These are phyloP conservation scores for Cutaneotrichosporon arboriforme DNA, from an alignment of 1,284 basidiomycete genomes.

Conservation along the genomic window DNA sequence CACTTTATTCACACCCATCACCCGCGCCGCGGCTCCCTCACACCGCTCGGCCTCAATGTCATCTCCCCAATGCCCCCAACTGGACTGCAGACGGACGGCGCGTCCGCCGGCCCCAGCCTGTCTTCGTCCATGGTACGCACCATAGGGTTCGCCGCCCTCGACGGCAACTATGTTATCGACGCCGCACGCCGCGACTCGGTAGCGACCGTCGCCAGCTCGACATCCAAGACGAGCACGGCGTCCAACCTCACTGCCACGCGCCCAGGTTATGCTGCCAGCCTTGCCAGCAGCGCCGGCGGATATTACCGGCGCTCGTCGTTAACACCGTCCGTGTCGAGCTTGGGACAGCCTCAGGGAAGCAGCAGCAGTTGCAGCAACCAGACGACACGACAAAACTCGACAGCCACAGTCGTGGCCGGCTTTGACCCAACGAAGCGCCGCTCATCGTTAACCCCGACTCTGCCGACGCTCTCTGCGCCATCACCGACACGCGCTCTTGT, in stretches of 20 bases:
- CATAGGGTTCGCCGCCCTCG: conserved; percentile 28
- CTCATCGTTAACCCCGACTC: conserved; percentile 36
- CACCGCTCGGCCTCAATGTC: conserved; percentile 44
- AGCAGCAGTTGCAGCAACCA: background rate
- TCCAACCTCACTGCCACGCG: conserved; percentile 40
- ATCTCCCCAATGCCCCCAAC: conserved; percentile 42
- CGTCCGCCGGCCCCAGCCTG: background rate
- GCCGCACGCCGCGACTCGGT: conserved; percentile 17
- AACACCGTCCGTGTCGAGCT: conserved; percentile 29
- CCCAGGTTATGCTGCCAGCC: conserved; percentile 7
- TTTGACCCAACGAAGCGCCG: conserved; percentile 20
- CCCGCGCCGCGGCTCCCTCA: conserved; percentile 44
- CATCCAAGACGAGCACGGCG: conserved; percentile 32
- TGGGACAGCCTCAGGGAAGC: conserved; percentile 3
- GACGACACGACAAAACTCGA: no score
- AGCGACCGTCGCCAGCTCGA: conserved; percentile 28
- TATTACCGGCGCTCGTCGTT: conserved; percentile 31
- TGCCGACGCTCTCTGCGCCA: conserved; percentile 29
- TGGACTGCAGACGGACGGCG: conserved; percentile 5
- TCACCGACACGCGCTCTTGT: conserved; percentile 35
- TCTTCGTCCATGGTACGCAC: conserved; percentile 22
- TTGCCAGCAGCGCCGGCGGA: background rate
- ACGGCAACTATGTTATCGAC: conserved; percentile 1
- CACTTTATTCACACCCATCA: conserved; percentile 48
- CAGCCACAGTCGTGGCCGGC: background rate